Evolutionary conservation across 2,329 filamentous ascomycete genomes (phyloP).

Genomic region (Penicillium polonicum): DNA sequence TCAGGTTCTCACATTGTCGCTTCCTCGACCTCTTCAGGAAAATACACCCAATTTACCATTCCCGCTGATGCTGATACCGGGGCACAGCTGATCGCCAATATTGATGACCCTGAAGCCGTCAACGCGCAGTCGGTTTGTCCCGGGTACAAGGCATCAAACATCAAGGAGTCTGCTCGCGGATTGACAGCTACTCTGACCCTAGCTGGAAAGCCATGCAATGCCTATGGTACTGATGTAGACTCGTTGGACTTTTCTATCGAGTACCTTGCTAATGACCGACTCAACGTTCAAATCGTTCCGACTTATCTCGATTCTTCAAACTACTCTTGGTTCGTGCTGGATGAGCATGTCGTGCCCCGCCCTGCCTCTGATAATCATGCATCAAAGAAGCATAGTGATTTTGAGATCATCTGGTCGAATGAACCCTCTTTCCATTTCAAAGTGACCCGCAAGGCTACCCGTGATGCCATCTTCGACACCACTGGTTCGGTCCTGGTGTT

Average conservation of each 20-base stretch:
- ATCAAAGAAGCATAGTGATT: constrained; percentile 39
- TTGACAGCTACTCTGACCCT: constrained; percentile 54
- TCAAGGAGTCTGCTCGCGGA: constrained; percentile 48
- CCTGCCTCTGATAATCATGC: constrained; percentile 50
- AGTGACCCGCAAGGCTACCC: constrained; percentile 57
- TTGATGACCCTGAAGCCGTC: constrained; percentile 62
- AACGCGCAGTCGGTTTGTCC: constrained; percentile 64
- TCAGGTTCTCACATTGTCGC: neutral
- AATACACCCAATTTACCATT: constrained; percentile 46
- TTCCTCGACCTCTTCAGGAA: constrained; percentile 17
- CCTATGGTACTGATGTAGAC: constrained; percentile 73
- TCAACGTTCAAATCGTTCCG: constrained; percentile 70
- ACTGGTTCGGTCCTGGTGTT: constrained; percentile 64
- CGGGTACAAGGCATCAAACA: constrained; percentile 56
- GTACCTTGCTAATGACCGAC: constrained; percentile 63
- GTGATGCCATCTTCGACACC: constrained; percentile 68
- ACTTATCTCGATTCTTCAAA: constrained; percentile 62
- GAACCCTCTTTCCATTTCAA: constrained; percentile 58
- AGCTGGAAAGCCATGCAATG: constrained; percentile 62
- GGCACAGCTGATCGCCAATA: constrained; percentile 58
- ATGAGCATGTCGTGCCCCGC: constrained; percentile 61
- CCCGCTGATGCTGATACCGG: constrained; percentile 49
- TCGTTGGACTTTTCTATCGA: constrained; percentile 66
- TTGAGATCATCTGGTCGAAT: constrained; percentile 57
- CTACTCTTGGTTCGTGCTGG: constrained; percentile 65